These are phyloP conservation scores for Turnera subulata DNA, from an alignment of 345 rosid species.

Conservation along the genomic window DNA sequence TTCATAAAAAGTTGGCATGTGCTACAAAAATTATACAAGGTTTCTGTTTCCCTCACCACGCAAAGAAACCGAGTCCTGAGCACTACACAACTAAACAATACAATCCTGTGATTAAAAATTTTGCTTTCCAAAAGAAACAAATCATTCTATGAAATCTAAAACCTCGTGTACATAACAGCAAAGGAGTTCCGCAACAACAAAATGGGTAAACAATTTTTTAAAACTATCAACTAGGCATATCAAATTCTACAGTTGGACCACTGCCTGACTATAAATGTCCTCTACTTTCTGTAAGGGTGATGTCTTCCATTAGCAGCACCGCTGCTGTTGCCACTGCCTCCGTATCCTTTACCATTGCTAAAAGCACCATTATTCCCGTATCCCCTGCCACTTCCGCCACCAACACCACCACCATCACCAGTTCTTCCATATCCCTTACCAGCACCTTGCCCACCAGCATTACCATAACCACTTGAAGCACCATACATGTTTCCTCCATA, in stretches of 20 bases:
- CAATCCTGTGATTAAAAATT: too few relatives aligned
- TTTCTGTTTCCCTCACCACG: not conserved
- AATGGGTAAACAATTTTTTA: not conserved
- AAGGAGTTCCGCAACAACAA: conserved; percentile 1
- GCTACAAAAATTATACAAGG: not conserved
- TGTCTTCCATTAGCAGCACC: conserved; percentile 16
- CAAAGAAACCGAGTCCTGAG: too few relatives aligned
- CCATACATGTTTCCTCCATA: conserved; percentile 21
- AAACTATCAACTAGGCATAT: conserved; percentile 4
- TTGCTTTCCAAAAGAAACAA: too few relatives aligned
- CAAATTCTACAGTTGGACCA: not conserved
- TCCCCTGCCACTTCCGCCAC: conserved; percentile 7
- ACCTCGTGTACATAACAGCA: not conserved
- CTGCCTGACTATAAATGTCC: not conserved
- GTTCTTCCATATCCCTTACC: conserved; percentile 13
- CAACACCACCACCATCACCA: conserved; percentile 2
- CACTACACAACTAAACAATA: too few relatives aligned
- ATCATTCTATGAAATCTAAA: not conserved
- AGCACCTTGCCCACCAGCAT: conserved; percentile 7
- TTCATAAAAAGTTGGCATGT: too few relatives aligned
- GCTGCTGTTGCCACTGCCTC: conserved; percentile 7
- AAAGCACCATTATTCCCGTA: conserved; percentile 10
- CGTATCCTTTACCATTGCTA: conserved; percentile 8
- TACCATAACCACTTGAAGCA: conserved; percentile 9
- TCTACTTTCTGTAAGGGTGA: conserved; percentile 28